Evolutionary conservation across 768 basidiomycete species (phyloP).

Genomic region (Mycena leptocephala): DNA sequence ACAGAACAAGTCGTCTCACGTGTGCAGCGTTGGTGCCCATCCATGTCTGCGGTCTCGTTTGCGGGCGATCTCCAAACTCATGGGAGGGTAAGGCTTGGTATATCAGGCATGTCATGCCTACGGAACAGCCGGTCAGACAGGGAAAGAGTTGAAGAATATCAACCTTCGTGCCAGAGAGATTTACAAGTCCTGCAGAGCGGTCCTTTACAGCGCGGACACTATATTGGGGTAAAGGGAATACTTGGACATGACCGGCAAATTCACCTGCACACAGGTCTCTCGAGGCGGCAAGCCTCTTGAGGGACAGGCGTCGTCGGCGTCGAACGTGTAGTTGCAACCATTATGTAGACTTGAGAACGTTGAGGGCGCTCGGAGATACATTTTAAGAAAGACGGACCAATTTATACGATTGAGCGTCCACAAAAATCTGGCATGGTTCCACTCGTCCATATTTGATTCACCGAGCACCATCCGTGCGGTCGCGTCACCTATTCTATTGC

Average conservation of each 20-base stretch:
- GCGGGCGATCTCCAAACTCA: not conserved
- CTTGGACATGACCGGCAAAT: not conserved
- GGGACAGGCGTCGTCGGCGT: constrained; percentile 28
- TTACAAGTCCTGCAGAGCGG: constrained; percentile 34
- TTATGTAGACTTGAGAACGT: constrained; percentile 29
- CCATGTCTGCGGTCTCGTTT: not conserved
- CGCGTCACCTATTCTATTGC: constrained; percentile 27
- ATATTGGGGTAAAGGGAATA: not conserved
- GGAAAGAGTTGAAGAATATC: not conserved
- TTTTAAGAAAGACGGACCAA: constrained; percentile 21
- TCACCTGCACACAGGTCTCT: constrained; percentile 17
- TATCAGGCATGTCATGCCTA: constrained; percentile 34
- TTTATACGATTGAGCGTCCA: constrained; percentile 22
- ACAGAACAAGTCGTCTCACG: not conserved
- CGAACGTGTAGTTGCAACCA: constrained; percentile 32
- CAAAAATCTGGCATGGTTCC: constrained; percentile 36
- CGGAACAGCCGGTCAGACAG: not conserved
- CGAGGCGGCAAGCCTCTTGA: not conserved
- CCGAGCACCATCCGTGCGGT: constrained; percentile 37
- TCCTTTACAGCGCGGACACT: constrained; percentile 37
- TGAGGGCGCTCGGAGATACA: not conserved
- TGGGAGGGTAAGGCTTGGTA: constrained; percentile 26
- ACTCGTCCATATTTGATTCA: constrained; percentile 39
- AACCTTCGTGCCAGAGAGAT: constrained; percentile 36
- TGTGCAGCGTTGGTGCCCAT: not conserved